phyloP scores from a whole-genome alignment of 768 basidiomycete species.

The Paxillus involutus region DNA sequence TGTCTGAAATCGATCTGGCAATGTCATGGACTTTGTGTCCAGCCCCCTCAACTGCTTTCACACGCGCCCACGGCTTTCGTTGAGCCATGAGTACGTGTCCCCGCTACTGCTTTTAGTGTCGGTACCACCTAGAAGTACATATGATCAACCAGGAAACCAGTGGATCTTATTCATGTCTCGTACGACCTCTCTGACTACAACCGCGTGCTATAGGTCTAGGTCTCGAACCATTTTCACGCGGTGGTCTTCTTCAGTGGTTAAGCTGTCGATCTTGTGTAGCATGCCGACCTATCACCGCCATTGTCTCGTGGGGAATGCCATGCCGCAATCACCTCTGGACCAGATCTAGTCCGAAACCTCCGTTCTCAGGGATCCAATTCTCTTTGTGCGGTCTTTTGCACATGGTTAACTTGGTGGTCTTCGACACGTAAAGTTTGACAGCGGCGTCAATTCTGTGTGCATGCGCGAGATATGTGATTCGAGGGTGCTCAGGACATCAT shows the following conservation, averaged over 20 bases:
- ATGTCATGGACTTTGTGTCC: slow-evolving; percentile 3
- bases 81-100: not conserved
- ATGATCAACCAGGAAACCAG: slow-evolving; percentile 9
- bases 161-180: not conserved
- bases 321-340: slow-evolving; percentile 14
- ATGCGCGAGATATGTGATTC: slow-evolving; percentile 23
- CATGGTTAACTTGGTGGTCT: slow-evolving; percentile 3
- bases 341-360: slow-evolving; percentile 2
- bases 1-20: slow-evolving; percentile 4
- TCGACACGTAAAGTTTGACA: slow-evolving; percentile 32
- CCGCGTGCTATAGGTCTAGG: slow-evolving; percentile 1
- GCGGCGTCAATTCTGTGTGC: slow-evolving; percentile 21
- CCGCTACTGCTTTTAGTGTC: slow-evolving; percentile 9
- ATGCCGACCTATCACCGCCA: slow-evolving; percentile 29
- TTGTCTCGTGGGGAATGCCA: slow-evolving; percentile 7
- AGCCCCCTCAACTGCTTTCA: not conserved
- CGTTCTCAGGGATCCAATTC: not conserved
- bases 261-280: slow-evolving; percentile 6
- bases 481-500: slow-evolving; percentile 21
- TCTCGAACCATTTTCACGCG: slow-evolving; percentile 19
- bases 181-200: not conserved
- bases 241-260: slow-evolving; percentile 18
- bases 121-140: slow-evolving; percentile 6
- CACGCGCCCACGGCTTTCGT: slow-evolving; percentile 11
- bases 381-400: slow-evolving; percentile 9